phyloP scores from a whole-genome alignment of 768 basidiomycete species.

The Psilocybe cubensis region DNA sequence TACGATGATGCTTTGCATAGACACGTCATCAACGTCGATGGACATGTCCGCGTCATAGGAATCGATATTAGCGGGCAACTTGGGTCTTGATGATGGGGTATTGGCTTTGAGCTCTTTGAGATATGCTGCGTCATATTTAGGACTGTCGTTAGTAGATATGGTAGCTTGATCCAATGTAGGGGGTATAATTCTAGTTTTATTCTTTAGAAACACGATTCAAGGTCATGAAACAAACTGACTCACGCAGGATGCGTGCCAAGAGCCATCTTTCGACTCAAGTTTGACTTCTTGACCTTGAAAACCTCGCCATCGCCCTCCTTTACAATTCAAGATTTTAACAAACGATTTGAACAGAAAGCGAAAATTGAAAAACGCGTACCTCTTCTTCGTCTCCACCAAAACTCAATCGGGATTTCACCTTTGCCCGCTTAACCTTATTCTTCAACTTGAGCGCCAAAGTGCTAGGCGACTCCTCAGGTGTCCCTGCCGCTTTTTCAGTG shows the following conservation, averaged over 20 bases:
- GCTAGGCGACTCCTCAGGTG: slow-evolving; percentile 56
- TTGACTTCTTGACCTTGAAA: slow-evolving; percentile 84
- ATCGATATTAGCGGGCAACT: slow-evolving; percentile 32
- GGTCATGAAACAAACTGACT: not conserved
- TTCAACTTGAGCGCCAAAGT: slow-evolving; percentile 69
- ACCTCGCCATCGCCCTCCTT: slow-evolving; percentile 64
- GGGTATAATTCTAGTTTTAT: slow-evolving; percentile 42
- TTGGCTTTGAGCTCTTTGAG: slow-evolving; percentile 80
- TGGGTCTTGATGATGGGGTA: slow-evolving; percentile 62
- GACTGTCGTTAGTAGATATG: slow-evolving; percentile 55
- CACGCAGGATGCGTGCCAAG: slow-evolving; percentile 60
- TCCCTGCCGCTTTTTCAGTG: slow-evolving; percentile 26
- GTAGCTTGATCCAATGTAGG: slow-evolving; percentile 58
- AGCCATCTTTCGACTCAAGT: slow-evolving; percentile 66
- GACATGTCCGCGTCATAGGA: slow-evolving; percentile 58
- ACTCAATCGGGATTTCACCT: slow-evolving; percentile 71
- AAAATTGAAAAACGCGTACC: slow-evolving; percentile 10
- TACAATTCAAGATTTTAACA: slow-evolving; percentile 29
- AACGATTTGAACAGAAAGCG: not conserved
- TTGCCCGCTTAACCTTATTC: slow-evolving; percentile 68
- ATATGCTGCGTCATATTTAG: slow-evolving; percentile 73
- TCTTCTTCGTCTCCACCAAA: slow-evolving; percentile 70
- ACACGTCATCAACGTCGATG: slow-evolving; percentile 43
- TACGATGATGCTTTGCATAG: slow-evolving; percentile 36
- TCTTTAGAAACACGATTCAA: not conserved